These are phyloP conservation scores for Lomentospora prolificans DNA, from an alignment of 2,329 filamentous ascomycete genomes.

Conservation along the genomic window DNA sequence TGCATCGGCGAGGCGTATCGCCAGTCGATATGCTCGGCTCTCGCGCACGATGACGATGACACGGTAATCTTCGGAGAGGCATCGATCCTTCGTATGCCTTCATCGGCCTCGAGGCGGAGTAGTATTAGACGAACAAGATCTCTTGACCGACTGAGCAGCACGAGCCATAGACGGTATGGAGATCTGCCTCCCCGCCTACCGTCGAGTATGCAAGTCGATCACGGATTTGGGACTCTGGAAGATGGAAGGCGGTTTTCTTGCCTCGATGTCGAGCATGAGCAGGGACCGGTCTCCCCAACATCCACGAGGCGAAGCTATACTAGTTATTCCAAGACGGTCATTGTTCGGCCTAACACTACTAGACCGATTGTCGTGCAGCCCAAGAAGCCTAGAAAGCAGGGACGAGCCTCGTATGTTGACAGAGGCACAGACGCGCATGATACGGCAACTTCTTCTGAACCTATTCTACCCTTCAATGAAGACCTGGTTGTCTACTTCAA, in stretches of 20 bases:
- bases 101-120: slow-evolving; percentile 14
- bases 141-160: slow-evolving; percentile 24
- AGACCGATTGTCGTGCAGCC: slow-evolving; percentile 19
- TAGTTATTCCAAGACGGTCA: slow-evolving; percentile 15
- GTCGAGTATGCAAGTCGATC: background rate
- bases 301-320: background rate
- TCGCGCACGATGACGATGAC: slow-evolving; percentile 21
- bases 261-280: slow-evolving; percentile 16
- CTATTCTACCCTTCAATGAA: slow-evolving; percentile 47
- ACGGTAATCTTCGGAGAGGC: slow-evolving; percentile 30
- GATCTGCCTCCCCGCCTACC: slow-evolving; percentile 14
- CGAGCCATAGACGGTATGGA: slow-evolving; percentile 20
- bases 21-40: slow-evolving; percentile 11
- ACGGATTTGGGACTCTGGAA: slow-evolving; percentile 9
- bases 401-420: slow-evolving; percentile 25
- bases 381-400: slow-evolving; percentile 17
- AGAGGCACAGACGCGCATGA: slow-evolving; percentile 27
- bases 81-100: slow-evolving; percentile 26
- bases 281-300: background rate
- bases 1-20: slow-evolving; percentile 25
- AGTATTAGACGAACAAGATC: slow-evolving; percentile 25
- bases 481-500: slow-evolving; percentile 47
- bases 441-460: slow-evolving; percentile 21
- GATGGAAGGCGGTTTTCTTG: slow-evolving; percentile 18
- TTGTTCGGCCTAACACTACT: slow-evolving; percentile 20